Evolutionary conservation across 352 stramenopile species (phyloP), one percentile per base, ranked within the genome.

Genomic region (Globisporangium perplexum): DNA sequence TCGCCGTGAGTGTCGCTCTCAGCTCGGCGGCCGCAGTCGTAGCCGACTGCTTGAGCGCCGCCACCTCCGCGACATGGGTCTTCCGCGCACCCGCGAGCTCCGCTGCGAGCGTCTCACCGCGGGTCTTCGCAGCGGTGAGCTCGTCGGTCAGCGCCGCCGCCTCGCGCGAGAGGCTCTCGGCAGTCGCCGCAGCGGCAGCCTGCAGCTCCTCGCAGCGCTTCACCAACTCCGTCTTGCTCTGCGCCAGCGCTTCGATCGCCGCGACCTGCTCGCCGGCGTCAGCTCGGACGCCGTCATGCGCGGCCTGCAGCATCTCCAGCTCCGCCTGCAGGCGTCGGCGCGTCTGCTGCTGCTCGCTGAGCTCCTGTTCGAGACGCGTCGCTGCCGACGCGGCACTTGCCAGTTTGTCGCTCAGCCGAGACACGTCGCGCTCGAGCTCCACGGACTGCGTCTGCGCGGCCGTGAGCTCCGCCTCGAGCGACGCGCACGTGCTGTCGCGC

Each of bases 391-490:
- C 41, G 12, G 41, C 41, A 2, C 15, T 12, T 8, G 5, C 41
- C 3, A 46, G 41, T 23, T 22, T 14, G 41, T 20, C 17, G n/a
- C 23, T 28, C 10, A 46, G 41, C 10, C 15, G 8, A 4, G 20
- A 14, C 4, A 45, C 39, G 7, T 45, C 39, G n/a, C 12, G 7
- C 39, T 22, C 39, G 4, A 71, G 53, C 31, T 71, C 58, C 31
- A 63, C 35, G 4, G 73, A 63, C 4, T 44, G 42, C 22, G 33
- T 51, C n/a, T 33, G 59, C 26, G 56, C 45, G 7, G 62, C 39
- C 24, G 42, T 20, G 3, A 53, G 39, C 22, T 57, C 45, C 6
- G 14, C 31, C 38, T 62, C 56, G 8, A 33, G 30, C n/a, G 38
- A 51, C 63, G 45, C n/a, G 28, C 47, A 7, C 52, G 44, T 28